Percentiles rank a stretch among this genome's conserved stretches.
Evolutionary conservation across 306 rosid species (phyloP).

Genomic region (Sphenostylis stenocarpa): DNA sequence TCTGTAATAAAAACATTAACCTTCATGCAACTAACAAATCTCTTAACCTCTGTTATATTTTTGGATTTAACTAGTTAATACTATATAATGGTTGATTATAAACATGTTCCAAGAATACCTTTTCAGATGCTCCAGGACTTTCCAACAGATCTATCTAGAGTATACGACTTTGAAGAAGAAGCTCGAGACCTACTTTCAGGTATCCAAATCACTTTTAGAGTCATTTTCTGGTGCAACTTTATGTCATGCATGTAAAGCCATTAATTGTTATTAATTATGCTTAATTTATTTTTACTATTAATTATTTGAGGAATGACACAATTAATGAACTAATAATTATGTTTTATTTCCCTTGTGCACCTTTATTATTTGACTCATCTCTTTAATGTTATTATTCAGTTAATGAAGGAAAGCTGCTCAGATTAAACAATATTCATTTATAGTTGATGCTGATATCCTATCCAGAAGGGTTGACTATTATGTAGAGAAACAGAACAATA

Average conservation of each 20-base stretch:
- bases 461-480: neutral
- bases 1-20: too few species aligned
- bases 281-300: neutral
- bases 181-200: slow-evolving; percentile 76
- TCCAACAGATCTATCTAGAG: slow-evolving; percentile 64
- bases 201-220: neutral
- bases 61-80: neutral
- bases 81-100: neutral
- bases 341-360: neutral
- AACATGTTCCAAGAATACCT: too few species aligned
- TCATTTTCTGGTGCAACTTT: neutral
- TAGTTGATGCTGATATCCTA: neutral
- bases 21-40: neutral
- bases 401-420: slow-evolving; percentile 31
- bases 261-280: too few species aligned
- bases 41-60: neutral
- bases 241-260: too few species aligned
- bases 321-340: neutral
- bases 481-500: neutral
- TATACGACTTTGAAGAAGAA: slow-evolving; percentile 55
- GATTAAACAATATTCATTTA: neutral
- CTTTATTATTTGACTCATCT: neutral
- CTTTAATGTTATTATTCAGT: slow-evolving; percentile 29
- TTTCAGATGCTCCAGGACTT: slow-evolving; percentile 68
- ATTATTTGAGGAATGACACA: neutral